Evolutionary conservation across 1,284 basidiomycete genomes (phyloP), one percentile per base, ranked within the genome.

Genomic region (Ceratobasidium sp.): DNA sequence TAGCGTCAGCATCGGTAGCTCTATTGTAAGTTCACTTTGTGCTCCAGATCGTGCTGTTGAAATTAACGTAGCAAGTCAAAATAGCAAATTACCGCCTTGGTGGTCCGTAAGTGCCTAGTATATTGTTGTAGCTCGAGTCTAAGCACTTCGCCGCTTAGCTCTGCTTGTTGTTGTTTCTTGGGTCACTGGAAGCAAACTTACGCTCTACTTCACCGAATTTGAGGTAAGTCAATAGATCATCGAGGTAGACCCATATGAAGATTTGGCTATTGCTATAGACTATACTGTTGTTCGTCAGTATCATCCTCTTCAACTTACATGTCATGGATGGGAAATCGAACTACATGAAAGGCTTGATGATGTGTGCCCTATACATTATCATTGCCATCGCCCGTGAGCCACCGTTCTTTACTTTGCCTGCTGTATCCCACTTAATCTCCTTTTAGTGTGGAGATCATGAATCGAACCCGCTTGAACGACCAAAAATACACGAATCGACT

Each of bases 11-110:
- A 93, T 98, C 74, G 96, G 96, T 15, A 94, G 92, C 80, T 94
- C 93, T 5, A 97, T 98, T 80, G 93, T 94, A 80, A 80, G 91
- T 87, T 57, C 64, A 28, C 38, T 28, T 38, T 54, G 17, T 46
- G 67, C 78, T 54, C 73, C 38, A 20, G 17, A 10, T 48, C 38
- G 20, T 38, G 38, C n/a, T 42, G 4, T 62, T 77, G 13, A 40
- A 44, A 64, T 67, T 52, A 44, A 79, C 46, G 38, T 78, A 28
- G 61, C 67, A 3, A 52, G 20, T 68, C 38, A 5, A 23, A 50
- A 66, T 80, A 94, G 92, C 95, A 96, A 93, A 96, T 97, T 81
- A 93, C 95, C 0, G 89, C 94, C 1, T 95, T 96, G 80, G 94
- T 96, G 76, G 89, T 97, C 28, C 95, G 90, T 92, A 80, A 84